These are phyloP conservation scores for Epichloe sylvatica DNA, from an alignment of 2,329 filamentous ascomycete species.

Conservation along the genomic window DNA sequence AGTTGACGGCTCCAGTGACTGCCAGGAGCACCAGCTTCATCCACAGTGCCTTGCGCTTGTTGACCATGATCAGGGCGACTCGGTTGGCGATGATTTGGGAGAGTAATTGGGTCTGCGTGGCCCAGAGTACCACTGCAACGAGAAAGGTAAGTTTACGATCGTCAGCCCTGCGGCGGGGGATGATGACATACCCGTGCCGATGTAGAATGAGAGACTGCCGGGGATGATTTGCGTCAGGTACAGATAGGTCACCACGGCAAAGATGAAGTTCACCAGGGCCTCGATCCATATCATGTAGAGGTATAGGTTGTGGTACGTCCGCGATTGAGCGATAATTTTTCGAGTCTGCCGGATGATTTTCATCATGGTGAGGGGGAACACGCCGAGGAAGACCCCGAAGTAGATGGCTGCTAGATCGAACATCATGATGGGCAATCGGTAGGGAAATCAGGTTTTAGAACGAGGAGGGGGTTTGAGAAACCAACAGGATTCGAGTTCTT, in stretches of 20 bases:
- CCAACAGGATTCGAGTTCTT: too few relatives aligned
- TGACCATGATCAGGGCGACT: conserved; percentile 26
- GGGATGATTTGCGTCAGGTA: conserved; percentile 12
- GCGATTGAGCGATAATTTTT: conserved; percentile 9
- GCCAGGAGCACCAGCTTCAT: conserved; percentile 23
- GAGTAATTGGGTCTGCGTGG: conserved; percentile 24
- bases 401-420: conserved; percentile 12
- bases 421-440: conserved; percentile 1
- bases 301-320: conserved; percentile 11
- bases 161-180: background rate
- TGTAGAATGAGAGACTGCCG: conserved; percentile 2
- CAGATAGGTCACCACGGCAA: conserved; percentile 14
- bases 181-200: conserved; percentile 4
- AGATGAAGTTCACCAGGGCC: conserved; percentile 12
- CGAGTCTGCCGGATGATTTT: conserved; percentile 12
- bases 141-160: background rate
- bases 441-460: background rate
- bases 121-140: conserved; percentile 7
- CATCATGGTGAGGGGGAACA: conserved; percentile 13
- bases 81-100: conserved; percentile 33
- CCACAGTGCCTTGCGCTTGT: conserved; percentile 17
- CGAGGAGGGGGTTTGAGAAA: too few relatives aligned
- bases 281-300: conserved; percentile 17
- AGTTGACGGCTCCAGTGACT: conserved; percentile 23
- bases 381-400: conserved; percentile 14